Conservation (phyloP, 495 filamentous ascomycete species). For the Xylaria telfairii region DNA sequence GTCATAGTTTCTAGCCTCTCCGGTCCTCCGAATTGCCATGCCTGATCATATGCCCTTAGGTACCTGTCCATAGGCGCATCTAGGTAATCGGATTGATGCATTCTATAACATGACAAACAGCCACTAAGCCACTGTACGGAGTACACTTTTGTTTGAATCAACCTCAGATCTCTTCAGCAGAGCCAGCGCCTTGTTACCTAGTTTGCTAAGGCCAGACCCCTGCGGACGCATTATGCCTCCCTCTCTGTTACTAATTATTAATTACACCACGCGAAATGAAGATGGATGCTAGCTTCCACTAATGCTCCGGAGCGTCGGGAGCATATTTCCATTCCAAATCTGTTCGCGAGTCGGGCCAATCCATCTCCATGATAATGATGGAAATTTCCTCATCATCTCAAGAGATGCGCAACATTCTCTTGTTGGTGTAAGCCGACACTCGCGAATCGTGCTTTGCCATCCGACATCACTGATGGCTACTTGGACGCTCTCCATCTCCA, state of each 20-base stretch:
- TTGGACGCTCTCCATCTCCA: neutral
- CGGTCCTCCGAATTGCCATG: neutral
- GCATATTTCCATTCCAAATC: constrained; percentile 19
- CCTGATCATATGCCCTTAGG: neutral
- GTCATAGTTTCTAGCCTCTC: neutral
- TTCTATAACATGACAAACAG: neutral
- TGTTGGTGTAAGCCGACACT: neutral
- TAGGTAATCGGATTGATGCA: neutral
- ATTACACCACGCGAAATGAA: constrained; percentile 12
- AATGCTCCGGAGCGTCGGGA: constrained; percentile 4
- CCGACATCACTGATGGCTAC: neutral
- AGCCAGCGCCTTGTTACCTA: neutral
- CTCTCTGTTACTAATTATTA: neutral
- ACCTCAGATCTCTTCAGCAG: neutral
- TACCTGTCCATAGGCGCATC: neutral
- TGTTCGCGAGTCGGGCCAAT: neutral
- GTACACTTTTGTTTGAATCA: neutral
- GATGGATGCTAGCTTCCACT: constrained; percentile 13
- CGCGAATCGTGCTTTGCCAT: neutral
- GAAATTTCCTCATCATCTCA: constrained; percentile 5
- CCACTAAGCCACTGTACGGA: neutral
- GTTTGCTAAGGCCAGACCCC: neutral
- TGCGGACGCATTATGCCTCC: neutral
- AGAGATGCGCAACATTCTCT: neutral
- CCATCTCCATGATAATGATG: neutral